phyloP scores from a whole-genome alignment of 2,329 filamentous ascomycete species.

The Trichoderma asperellum region DNA sequence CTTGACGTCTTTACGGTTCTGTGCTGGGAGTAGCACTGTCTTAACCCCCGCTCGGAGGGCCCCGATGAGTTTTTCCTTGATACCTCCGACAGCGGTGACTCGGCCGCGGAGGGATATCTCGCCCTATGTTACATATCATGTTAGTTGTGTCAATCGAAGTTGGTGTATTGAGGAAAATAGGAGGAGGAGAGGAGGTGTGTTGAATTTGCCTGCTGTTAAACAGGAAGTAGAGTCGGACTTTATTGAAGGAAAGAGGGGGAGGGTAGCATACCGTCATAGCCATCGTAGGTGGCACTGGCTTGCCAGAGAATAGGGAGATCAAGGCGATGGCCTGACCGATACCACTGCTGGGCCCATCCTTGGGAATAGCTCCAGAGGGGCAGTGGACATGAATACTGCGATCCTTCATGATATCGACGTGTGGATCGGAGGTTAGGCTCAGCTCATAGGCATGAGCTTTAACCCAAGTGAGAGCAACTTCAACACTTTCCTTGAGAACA shows the following conservation, averaged over 20 bases:
- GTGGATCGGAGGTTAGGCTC: slow-evolving; percentile 76
- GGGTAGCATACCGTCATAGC: slow-evolving; percentile 78
- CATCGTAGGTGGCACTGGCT: slow-evolving; percentile 84
- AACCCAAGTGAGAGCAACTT: slow-evolving; percentile 95
- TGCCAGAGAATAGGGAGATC: slow-evolving; percentile 85
- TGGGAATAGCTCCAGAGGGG: slow-evolving; percentile 90
- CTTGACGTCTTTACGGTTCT: slow-evolving; percentile 89
- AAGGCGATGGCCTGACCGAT: slow-evolving; percentile 93
- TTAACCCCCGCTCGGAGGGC: slow-evolving; percentile 92
- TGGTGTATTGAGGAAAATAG: background rate
- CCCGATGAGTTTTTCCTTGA: slow-evolving; percentile 98
- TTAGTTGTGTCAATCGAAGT: slow-evolving; percentile 34
- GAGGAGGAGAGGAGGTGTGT: no score
- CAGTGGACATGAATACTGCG: slow-evolving; percentile 96
- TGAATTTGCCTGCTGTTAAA: slow-evolving; percentile 32
- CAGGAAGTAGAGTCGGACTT: background rate
- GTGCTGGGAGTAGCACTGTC: slow-evolving; percentile 83
- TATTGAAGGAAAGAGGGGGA: no score
- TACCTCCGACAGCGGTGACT: slow-evolving; percentile 92
- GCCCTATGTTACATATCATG: slow-evolving; percentile 49
- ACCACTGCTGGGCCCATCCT: slow-evolving; percentile 85
- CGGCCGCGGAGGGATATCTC: slow-evolving; percentile 81
- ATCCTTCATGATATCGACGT: slow-evolving; percentile 93
- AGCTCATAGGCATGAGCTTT: slow-evolving; percentile 94
- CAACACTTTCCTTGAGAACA: slow-evolving; percentile 94